Percentiles rank a stretch among this genome's conserved stretches.
Evolutionary conservation across 2,329 filamentous ascomycete genomes (phyloP).

Genomic region (Verticillium albo-atrum): DNA sequence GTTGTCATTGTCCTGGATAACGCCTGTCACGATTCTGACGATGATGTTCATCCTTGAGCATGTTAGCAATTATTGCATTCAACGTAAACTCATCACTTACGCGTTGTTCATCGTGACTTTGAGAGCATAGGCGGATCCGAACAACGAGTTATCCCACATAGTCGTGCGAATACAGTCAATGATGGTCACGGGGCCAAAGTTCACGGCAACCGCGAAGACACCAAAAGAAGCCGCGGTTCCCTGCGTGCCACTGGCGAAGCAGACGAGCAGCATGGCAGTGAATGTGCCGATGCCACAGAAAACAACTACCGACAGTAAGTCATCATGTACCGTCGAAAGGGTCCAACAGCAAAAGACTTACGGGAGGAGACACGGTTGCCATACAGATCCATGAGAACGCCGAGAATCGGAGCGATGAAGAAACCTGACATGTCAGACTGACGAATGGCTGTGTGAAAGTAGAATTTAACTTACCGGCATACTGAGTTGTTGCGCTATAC

Average conservation of each 20-base stretch:
- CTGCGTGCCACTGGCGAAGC: constrained; percentile 40
- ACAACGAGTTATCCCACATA: constrained; percentile 56
- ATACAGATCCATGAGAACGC: constrained; percentile 50
- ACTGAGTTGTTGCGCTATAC: constrained; percentile 54
- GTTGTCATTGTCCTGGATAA: constrained; percentile 53
- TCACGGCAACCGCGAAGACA: constrained; percentile 51
- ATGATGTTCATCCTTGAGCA: constrained; percentile 52
- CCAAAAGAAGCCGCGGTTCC: constrained; percentile 57
- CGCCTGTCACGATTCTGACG: constrained; percentile 51
- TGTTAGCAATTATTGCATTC: background rate
- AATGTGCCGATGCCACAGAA: constrained; percentile 42
- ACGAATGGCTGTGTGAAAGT: background rate
- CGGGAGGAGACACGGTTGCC: constrained; percentile 42
- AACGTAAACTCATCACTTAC: background rate
- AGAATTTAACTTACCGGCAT: constrained; percentile 18
- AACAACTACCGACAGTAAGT: constrained; percentile 17
- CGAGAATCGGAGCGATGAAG: constrained; percentile 52
- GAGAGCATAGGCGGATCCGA: constrained; percentile 54
- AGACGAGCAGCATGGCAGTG: constrained; percentile 46
- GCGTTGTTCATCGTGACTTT: constrained; percentile 59
- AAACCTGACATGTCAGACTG: constrained; percentile 30
- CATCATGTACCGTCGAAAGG: background rate
- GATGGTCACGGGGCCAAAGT: constrained; percentile 52
- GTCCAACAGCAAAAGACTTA: constrained; percentile 19
- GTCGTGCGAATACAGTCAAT: constrained; percentile 57